A percentile compares a stretch with the other conserved stretches of the same genome.
Evolutionary conservation across 2,329 filamentous ascomycete genomes (phyloP).

Genomic region (Zymoseptoria pseudotritici): DNA sequence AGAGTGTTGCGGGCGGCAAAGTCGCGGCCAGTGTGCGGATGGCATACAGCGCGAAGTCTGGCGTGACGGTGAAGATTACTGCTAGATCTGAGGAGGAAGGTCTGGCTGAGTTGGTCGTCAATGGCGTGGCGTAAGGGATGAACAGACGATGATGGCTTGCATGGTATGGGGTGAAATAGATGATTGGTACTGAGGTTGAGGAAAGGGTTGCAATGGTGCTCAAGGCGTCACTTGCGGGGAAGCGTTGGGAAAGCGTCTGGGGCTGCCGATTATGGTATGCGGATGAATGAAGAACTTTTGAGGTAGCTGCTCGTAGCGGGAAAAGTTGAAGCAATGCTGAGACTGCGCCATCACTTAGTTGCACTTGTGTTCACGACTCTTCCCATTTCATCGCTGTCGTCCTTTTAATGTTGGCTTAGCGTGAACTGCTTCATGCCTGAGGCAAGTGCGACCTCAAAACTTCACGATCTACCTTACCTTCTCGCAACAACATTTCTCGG

Average conservation of each 20-base stretch:
- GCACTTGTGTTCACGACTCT: no score
- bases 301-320: not conserved
- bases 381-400: not conserved
- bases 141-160: not conserved
- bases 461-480: not conserved
- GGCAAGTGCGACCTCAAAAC: not conserved
- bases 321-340: not conserved
- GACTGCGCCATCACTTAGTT: not conserved
- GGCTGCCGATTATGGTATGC: not conserved
- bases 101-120: slow-evolving; percentile 75
- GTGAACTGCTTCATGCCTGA: not conserved
- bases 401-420: not conserved
- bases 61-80: slow-evolving; percentile 92
- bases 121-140: slow-evolving; percentile 64
- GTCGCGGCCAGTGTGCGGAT: slow-evolving; percentile 84
- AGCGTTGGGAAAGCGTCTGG: not conserved
- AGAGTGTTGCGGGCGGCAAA: slow-evolving; percentile 83
- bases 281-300: not conserved
- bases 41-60: slow-evolving; percentile 86
- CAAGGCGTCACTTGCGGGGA: not conserved
- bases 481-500: not conserved
- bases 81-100: slow-evolving; percentile 89
- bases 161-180: not conserved
- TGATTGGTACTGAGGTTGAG: not conserved
- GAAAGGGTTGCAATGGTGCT: not conserved